phyloP scores from a whole-genome alignment of 2,329 filamentous ascomycete genomes.

The Ceratocystis harringtonii region DNA sequence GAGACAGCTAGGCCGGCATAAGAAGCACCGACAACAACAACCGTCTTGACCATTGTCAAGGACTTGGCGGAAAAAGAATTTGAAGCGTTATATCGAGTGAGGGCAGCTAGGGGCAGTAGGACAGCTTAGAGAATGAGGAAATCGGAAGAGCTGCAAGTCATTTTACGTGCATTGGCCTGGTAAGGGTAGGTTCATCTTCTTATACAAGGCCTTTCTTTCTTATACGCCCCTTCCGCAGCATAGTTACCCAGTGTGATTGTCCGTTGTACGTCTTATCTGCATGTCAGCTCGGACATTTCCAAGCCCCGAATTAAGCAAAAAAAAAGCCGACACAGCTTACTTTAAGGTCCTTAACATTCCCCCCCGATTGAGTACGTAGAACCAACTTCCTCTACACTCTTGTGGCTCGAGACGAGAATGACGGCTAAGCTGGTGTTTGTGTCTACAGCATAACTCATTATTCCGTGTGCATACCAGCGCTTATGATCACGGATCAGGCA shows the following conservation, averaged over 20 bases:
- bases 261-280: not conserved
- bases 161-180: not conserved
- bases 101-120: not conserved
- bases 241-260: not conserved
- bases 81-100: not conserved
- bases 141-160: not conserved
- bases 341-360: not conserved
- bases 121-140: not conserved
- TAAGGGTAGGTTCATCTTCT: not conserved
- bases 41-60: constrained; percentile 33
- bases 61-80: not conserved
- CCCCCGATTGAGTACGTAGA: not conserved
- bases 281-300: not conserved
- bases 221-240: not conserved
- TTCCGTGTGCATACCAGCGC: not conserved
- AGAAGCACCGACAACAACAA: constrained; percentile 40
- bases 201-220: not conserved
- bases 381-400: not conserved
- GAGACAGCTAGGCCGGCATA: constrained; percentile 38
- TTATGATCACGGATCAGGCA: not conserved
- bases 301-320: not conserved
- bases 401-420: not conserved
- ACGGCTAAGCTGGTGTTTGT: not conserved
- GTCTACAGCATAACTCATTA: not conserved
- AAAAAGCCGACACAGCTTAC: not conserved